Percentiles rank a stretch among this genome's conserved stretches.
Evolutionary conservation across 768 basidiomycete species (phyloP).

Genomic region (Tricholoma saponaceum): DNA sequence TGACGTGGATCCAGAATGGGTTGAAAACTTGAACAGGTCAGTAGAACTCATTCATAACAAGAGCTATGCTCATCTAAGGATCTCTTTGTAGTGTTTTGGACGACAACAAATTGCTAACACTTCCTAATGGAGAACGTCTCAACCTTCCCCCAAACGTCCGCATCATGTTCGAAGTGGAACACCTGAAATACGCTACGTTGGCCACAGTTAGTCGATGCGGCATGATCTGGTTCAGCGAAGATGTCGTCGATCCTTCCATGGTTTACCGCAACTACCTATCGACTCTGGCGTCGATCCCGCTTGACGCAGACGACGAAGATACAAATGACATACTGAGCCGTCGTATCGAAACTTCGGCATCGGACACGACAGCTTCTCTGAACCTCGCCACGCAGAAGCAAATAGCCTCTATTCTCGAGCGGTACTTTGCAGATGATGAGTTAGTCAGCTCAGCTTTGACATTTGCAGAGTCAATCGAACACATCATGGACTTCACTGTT

Average conservation of each 20-base stretch:
- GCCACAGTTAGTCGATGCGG: constrained; percentile 99
- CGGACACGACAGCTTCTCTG: constrained; percentile 51
- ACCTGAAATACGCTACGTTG: constrained; percentile 92
- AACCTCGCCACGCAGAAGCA: constrained; percentile 74
- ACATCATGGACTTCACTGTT: constrained; percentile 98
- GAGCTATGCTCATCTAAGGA: constrained; percentile 7
- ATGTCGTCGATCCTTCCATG: constrained; percentile 89
- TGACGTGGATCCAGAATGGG: constrained; percentile 99
- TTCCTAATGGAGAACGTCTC: constrained; percentile 97
- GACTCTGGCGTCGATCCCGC: constrained; percentile 64
- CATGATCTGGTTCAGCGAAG: constrained; percentile 99
- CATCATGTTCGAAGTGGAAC: constrained; percentile 99
- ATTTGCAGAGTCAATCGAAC: constrained; percentile 83
- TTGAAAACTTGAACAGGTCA: constrained; percentile 97
- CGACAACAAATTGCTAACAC: constrained; percentile 94
- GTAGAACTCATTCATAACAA: constrained; percentile 12
- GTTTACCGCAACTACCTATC: constrained; percentile 86
- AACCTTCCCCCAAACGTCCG: constrained; percentile 95
- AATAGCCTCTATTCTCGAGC: constrained; percentile 69
- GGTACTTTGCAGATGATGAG: constrained; percentile 79
- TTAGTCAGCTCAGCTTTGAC: constrained; percentile 75
- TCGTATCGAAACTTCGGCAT: constrained; percentile 40
- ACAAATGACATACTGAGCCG: constrained; percentile 56
- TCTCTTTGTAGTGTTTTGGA: constrained; percentile 86
- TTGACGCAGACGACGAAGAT: constrained; percentile 92